Conservation (phyloP, 495 filamentous ascomycete genomes). For the Neurospora sp. region DNA sequence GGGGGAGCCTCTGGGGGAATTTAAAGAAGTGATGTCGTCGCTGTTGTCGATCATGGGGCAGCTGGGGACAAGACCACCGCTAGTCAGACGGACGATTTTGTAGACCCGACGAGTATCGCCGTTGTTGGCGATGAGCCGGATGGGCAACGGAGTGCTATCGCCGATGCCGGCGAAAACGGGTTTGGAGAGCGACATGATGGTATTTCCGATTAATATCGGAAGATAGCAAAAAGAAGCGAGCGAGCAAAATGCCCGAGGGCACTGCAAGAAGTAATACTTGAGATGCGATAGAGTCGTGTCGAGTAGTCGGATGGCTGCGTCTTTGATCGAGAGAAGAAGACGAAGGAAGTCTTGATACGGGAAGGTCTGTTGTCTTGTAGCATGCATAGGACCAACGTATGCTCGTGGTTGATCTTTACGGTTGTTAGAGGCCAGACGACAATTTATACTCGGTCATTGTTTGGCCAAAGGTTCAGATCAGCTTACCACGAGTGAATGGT, state of each 20-base stretch:
- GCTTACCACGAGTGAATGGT: background rate
- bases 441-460: background rate
- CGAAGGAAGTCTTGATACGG: background rate
- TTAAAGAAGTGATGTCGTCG: background rate
- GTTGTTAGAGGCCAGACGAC: background rate
- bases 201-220: background rate
- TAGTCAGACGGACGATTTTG: too few species aligned
- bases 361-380: background rate
- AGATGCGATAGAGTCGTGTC: background rate
- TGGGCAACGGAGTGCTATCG: background rate
- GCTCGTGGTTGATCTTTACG: background rate
- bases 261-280: background rate
- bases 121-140: background rate
- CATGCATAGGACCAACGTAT: background rate
- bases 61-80: background rate
- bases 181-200: background rate
- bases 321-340: background rate
- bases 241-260: background rate
- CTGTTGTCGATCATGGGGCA: background rate
- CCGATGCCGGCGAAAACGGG: background rate
- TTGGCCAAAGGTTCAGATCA: background rate
- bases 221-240: background rate
- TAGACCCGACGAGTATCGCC: too few species aligned
- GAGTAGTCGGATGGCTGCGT: background rate
- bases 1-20: background rate